These are phyloP conservation scores for Lichtheimia hyalospora DNA, from an alignment of 371 early-diverging fungal genomes.

Conservation along the genomic window DNA sequence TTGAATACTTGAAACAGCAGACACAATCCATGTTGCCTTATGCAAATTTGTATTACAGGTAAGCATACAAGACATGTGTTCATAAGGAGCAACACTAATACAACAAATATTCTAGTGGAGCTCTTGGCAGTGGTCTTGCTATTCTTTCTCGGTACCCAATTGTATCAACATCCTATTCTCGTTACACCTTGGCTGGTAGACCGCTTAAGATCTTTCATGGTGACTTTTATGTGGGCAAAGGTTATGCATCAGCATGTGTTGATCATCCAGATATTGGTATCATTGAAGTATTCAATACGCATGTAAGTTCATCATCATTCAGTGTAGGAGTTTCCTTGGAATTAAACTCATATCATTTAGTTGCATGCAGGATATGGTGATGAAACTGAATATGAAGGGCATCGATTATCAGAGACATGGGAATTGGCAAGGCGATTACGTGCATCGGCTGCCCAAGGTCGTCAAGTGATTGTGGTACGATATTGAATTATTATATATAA, in stretches of 20 bases:
- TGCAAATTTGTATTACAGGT: slow-evolving; percentile 54
- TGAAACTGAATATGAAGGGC: slow-evolving; percentile 48
- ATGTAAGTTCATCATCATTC: slow-evolving; percentile 34
- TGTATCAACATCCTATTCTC: slow-evolving; percentile 39
- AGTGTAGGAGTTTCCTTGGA: background rate
- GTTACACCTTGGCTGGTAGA: slow-evolving; percentile 56
- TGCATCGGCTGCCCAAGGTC: slow-evolving; percentile 43
- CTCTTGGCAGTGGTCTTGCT: slow-evolving; percentile 59
- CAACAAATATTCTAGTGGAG: slow-evolving; percentile 37
- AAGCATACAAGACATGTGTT: background rate
- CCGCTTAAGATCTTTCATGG: slow-evolving; percentile 60
- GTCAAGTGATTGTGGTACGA: slow-evolving; percentile 59
- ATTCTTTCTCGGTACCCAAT: slow-evolving; percentile 56
- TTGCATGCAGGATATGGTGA: slow-evolving; percentile 58
- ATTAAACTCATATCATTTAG: slow-evolving; percentile 20
- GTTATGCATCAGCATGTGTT: slow-evolving; percentile 50
- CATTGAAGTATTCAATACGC: slow-evolving; percentile 63
- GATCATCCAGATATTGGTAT: slow-evolving; percentile 58
- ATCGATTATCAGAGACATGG: slow-evolving; percentile 63
- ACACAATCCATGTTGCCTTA: slow-evolving; percentile 35
- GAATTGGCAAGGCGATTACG: slow-evolving; percentile 50
- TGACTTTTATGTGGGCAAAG: slow-evolving; percentile 67
- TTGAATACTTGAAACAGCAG: slow-evolving; percentile 36
- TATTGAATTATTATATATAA: background rate
- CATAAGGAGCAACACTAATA: background rate